Percentiles rank a stretch among this genome's conserved stretches.
Conservation (phyloP, 805 yeast genomes). For the Spathaspora hagerdaliae region DNA sequence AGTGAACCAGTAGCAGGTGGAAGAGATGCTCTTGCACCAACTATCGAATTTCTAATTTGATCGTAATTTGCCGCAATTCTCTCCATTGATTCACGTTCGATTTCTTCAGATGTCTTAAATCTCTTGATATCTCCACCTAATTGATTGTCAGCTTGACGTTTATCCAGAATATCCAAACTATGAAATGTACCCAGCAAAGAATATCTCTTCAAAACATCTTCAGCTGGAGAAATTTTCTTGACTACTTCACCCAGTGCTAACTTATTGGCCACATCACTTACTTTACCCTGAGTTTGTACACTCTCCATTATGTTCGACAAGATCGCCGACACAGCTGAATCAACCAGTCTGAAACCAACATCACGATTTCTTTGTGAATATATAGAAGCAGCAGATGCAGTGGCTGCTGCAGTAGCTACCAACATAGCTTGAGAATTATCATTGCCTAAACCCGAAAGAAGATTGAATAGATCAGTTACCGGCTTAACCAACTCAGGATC, state of each 20-base stretch:
- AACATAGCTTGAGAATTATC: constrained; percentile 31
- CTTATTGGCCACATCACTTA: not conserved
- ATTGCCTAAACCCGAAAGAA: constrained; percentile 27
- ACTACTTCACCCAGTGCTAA: not conserved
- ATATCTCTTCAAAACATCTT: constrained; percentile 1
- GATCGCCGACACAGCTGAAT: not conserved
- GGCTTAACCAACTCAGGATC: constrained; percentile 23
- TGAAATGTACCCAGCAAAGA: constrained; percentile 6
- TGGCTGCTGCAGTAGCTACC: constrained; percentile 32
- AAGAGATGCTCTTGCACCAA: not conserved
- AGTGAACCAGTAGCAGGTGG: constrained; percentile 9
- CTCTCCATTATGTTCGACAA: not conserved
- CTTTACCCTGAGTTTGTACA: not conserved
- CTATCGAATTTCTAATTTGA: constrained; percentile 10
- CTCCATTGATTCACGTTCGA: constrained; percentile 9
- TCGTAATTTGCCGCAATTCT: constrained; percentile 11
- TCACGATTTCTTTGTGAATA: constrained; percentile 15
- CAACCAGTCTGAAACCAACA: constrained; percentile 1
- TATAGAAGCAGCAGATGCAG: constrained; percentile 35
- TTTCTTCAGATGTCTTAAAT: not conserved
- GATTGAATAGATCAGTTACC: constrained; percentile 32
- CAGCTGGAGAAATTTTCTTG: not conserved
- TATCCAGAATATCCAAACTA: constrained; percentile 4
- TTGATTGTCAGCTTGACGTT: not conserved
- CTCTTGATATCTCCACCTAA: not conserved